Conservation (phyloP, 2,329 filamentous ascomycete genomes). For the Fonsecaea pedrosoi region DNA sequence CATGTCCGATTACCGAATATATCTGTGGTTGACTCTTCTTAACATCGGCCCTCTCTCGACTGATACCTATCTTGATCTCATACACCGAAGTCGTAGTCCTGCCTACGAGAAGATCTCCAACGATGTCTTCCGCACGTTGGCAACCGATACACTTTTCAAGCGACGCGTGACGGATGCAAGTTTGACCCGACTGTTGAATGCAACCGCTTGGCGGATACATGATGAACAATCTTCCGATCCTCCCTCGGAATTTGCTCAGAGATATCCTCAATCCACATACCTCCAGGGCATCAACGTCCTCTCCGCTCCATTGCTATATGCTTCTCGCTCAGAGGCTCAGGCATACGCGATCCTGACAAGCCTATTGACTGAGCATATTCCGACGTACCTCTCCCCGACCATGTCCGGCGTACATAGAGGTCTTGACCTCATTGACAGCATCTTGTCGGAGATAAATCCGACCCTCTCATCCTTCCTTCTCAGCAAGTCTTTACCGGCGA, state of each 20-base stretch:
- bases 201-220: conserved; percentile 90
- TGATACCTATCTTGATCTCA: conserved; percentile 84
- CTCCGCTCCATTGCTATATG: conserved; percentile 93
- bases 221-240: conserved; percentile 71
- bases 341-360: conserved; percentile 90
- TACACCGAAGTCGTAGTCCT: conserved; percentile 91
- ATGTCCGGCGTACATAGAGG: conserved; percentile 98
- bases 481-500: conserved; percentile 84
- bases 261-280: conserved; percentile 58
- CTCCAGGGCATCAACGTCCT: conserved; percentile 99
- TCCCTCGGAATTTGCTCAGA: conserved; percentile 48
- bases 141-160: conserved; percentile 95
- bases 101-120: conserved; percentile 98
- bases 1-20: conserved; percentile 88
- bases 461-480: conserved; percentile 85
- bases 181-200: conserved; percentile 91
- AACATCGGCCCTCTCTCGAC: conserved; percentile 84
- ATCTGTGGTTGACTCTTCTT: conserved; percentile 93
- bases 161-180: conserved; percentile 94
- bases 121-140: conserved; percentile 95
- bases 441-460: conserved; percentile 87
- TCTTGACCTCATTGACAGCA: conserved; percentile 87
- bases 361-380: conserved; percentile 85
- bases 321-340: conserved; percentile 90
- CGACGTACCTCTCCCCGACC: conserved; percentile 90